Base-by-base conservation (phyloP, 2,329 filamentous ascomycete species). In the Xylaria sp. region DNA sequence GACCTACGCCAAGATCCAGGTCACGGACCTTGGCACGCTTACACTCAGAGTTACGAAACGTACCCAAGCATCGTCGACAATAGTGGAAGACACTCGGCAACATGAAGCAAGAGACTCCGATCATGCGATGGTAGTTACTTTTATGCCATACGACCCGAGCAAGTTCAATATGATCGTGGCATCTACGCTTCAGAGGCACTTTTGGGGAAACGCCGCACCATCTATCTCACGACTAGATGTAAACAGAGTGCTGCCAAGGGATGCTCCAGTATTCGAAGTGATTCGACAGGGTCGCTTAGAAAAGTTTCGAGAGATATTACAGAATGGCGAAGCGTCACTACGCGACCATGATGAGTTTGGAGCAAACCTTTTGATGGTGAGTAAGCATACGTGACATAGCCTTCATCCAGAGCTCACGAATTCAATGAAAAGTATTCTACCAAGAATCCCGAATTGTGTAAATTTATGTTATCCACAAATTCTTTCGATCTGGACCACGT, bases 331-430 rank as follows among this genome's bases (percentile, higher is more conserved):
- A n/a, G 56, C 56, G 3, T 58, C 56, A 25, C 56, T 58, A 12
- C 56, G 23, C 10, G 56, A 58, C 39, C 56, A 58, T 13, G 56
- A 58, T 25, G 56, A 58, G n/a, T 28, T 18, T 12, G 56, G 56
- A n/a, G 56, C 56, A 9, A 46, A 28, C 8, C 39, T 58, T n/a
- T n/a, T 58, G 39, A 46, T 58, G 37, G 52, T 56, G 39, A 20
- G 52, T 56, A 39, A 8, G 28, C 32, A 37, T 20, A 3, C 10
- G 8, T 3, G 32, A 23, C 32, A 13, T 56, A 8, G 15, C 20
- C n/a, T 56, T 20, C n/a, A 3, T 23, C 0, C n/a, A 12, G n/a
- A 23, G 32, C 32, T 56, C 39, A 56, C 12, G 6, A 39, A 37
- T 54, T 10, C 7, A 12, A 39, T 39, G 39, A 23, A 3, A 20